phyloP scores from a whole-genome alignment of 441 rosid genomes.

The Flueggea neowawraea region DNA sequence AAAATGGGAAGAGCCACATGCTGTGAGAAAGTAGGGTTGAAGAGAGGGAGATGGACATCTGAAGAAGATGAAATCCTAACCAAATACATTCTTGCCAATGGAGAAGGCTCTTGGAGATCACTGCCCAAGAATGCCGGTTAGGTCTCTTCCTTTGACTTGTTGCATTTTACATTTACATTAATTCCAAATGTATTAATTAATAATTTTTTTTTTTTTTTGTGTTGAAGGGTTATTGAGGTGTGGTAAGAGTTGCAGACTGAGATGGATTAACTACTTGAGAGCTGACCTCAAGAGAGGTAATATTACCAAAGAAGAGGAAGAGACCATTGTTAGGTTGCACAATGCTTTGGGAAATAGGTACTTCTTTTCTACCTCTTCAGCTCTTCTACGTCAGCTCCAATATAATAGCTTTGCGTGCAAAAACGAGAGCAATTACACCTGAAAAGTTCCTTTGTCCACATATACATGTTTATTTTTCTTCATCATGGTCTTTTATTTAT shows the following conservation, averaged over 20 bases:
- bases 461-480: no score
- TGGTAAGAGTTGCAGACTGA: constrained; percentile 91
- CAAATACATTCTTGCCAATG: constrained; percentile 54
- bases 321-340: constrained; percentile 67
- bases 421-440: no score
- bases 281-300: constrained; percentile 80
- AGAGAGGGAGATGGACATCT: constrained; percentile 77
- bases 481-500: no score
- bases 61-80: constrained; percentile 72
- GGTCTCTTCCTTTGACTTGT: not conserved
- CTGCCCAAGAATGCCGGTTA: constrained; percentile 81
- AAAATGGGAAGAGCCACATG: constrained; percentile 79
- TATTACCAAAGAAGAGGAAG: constrained; percentile 69
- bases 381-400: no score
- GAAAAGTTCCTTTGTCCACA: no score
- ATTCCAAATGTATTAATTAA: not conserved
- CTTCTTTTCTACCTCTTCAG: not conserved
- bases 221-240: constrained; percentile 69
- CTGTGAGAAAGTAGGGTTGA: constrained; percentile 75
- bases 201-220: not conserved
- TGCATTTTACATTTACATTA: not conserved
- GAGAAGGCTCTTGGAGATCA: constrained; percentile 83
- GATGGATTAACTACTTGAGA: constrained; percentile 89
- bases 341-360: constrained; percentile 71
- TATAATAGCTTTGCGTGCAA: no score